phyloP scores from a whole-genome alignment of 1,139 yeast genomes.

The Diutina rugosa region DNA sequence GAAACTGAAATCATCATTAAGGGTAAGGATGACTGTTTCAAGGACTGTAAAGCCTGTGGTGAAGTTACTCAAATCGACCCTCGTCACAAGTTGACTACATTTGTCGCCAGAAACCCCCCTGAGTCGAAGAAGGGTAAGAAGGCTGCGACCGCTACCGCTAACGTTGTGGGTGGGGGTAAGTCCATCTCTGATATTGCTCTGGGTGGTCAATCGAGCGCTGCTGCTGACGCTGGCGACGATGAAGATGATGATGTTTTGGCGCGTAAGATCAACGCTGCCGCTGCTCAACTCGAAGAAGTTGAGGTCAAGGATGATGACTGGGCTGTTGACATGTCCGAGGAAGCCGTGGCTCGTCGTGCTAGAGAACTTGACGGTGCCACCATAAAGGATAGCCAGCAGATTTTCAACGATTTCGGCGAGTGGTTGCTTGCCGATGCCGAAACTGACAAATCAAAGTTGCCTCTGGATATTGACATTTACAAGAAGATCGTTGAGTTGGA shows the following conservation, averaged over 20 bases:
- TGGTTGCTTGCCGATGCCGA: constrained; percentile 57
- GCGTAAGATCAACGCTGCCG: constrained; percentile 61
- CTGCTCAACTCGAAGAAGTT: constrained; percentile 34
- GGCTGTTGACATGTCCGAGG: constrained; percentile 97
- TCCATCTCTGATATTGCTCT: constrained; percentile 66
- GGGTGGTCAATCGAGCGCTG: constrained; percentile 14
- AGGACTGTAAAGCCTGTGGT: constrained; percentile 99
- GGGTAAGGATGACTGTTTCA: constrained; percentile 63
- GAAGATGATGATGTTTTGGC: constrained; percentile 72
- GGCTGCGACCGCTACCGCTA: constrained; percentile 85
- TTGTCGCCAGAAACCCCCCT: constrained; percentile 89
- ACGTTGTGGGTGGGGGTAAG: constrained; percentile 80
- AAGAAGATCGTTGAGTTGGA: constrained; percentile 79
- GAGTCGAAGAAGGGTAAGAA: constrained; percentile 34
- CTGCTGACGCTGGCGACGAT: constrained; percentile 19
- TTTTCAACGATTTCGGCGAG: constrained; percentile 72
- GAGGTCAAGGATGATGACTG: constrained; percentile 81
- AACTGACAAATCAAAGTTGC: constrained; percentile 45
- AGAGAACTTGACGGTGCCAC: constrained; percentile 61
- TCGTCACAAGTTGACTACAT: constrained; percentile 76
- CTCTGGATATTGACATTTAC: constrained; percentile 81
- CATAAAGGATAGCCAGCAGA: constrained; percentile 29
- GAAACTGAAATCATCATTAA: constrained; percentile 86
- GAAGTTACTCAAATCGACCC: constrained; percentile 74
- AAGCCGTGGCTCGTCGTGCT: constrained; percentile 91